phyloP scores from a whole-genome alignment of 2,329 filamentous ascomycete genomes.

The Gaeumannomyces tritici region DNA sequence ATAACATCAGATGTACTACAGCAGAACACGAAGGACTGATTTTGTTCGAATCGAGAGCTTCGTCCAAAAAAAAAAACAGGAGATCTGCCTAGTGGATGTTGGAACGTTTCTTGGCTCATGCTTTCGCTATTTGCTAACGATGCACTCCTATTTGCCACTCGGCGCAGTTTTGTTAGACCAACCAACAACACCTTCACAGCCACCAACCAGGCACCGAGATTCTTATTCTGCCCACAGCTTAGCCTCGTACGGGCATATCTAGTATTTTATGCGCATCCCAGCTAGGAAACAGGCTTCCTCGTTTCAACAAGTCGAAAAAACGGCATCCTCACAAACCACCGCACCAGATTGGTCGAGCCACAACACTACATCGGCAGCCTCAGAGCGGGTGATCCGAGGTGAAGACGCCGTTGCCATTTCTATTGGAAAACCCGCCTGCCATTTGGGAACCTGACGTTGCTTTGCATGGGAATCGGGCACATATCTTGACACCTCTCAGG shows the following conservation, averaged over 20 bases:
- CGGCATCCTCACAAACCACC: neutral
- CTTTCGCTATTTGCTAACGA: no score
- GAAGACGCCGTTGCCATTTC: constrained; percentile 17
- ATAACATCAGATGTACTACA: neutral
- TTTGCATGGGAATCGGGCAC: neutral
- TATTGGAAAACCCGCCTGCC: constrained; percentile 9
- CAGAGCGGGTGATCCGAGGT: constrained; percentile 22
- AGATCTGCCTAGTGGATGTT: no score
- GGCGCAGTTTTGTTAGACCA: neutral
- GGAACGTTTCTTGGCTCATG: no score
- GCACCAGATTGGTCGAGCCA: neutral
- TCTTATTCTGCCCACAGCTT: neutral
- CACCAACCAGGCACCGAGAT: neutral
- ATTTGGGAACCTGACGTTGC: neutral
- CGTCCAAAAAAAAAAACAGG: neutral
- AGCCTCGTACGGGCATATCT: neutral
- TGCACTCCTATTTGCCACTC: neutral
- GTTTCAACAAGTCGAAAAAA: neutral
- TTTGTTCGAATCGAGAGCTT: no score
- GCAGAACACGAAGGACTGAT: neutral
- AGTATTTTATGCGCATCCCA: neutral
- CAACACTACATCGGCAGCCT: constrained; percentile 18
- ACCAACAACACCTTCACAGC: neutral
- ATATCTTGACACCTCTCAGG: neutral
- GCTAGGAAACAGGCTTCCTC: neutral